Base-by-base conservation (phyloP, 2,329 filamentous ascomycete genomes). In the Aspergillus uvarum region DNA sequence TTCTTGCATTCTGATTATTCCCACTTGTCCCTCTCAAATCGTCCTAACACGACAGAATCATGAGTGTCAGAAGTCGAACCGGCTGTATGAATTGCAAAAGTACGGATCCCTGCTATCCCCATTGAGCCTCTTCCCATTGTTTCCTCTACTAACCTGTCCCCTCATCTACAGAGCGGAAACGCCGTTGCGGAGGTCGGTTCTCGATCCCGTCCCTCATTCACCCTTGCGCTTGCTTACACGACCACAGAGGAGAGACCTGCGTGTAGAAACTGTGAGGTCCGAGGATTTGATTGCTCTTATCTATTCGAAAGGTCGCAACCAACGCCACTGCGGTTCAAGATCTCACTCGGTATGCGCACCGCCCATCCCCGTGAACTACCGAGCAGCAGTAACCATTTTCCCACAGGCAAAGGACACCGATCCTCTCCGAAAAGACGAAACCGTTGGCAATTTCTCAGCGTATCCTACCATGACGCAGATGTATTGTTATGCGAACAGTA, bases 1-100 rank as follows among this genome's bases (percentile, higher is more conserved):
- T n/a, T 29, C 14, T 5, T 50, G n/a, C 21, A 31, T 29, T 47
- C 42, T 12, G 11, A 21, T 44, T 47, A n/a, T 19, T 22, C 24
- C 22, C 16, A 50, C 16, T 29, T 16, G 3, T 24, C 3, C 5
- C 8, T 26, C 21, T 24, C 24, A 47, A 29, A 32, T 10, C 16
- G 3, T 2, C n/a, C 12, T 4, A 3, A 35, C 5, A 16, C 1
- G 10, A 35, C 32, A 29, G 7, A 16, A 44, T 44, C n/a, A 54
- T 54, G 52, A 54, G 47, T n/a, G 52, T 54, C 52, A 24, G 52
- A 44, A 54, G 52, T 47, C 52, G 52, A 11, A 47, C 38, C 29
- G 52, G 52, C 10, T 54, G 52, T 22, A 32, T 47, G 16, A 29
- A 42, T 31, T 54, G 52, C 52, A 54, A 54, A 14, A 54, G 51